Evolutionary conservation across 495 filamentous ascomycete species (phyloP), one percentile per base, ranked within the genome.

Genomic region (Penicillium silybi): DNA sequence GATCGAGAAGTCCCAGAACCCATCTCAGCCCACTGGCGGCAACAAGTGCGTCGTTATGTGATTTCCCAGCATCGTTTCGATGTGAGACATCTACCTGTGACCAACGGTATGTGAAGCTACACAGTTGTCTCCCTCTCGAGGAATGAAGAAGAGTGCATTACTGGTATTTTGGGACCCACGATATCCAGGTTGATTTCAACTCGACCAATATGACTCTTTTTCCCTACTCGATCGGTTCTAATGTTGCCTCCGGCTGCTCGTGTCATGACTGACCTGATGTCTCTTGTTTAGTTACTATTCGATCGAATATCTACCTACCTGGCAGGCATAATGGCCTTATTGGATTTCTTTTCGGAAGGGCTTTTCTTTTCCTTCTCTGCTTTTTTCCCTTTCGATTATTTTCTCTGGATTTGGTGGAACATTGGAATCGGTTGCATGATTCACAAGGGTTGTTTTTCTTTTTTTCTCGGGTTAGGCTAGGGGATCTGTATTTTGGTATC

Each of bases 1-100:
- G 75, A 87, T 99, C 50, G 95, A 99, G 74, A 96, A 95, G 70
- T 82, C 83, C 4, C 89, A 96, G 70, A 96, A 95, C 67, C 93
- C 95, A 2, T 83, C 80, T 46, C 87, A 95, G 73, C 85, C 89
- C 0, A 67, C 89, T 9, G 86, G 84, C 27, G 85, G 83, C 11
- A 85, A 81, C 46, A 96, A 90, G 69, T 98, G 93, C 64, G 54
- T 63, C 48, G 62, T 97, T 50, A 97, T 98, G 93, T 98, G 68
- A 77, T 49, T 16, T 9, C 2, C 37, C 6, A 18, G 32, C 3
- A 35, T 10, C 18, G 5, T 19, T 39, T 19, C 1, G 16, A n/a
- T 19, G n/a, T 17, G 18, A 19, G 18, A 39, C 9, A 39, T 9
- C 18, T 10, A 39, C n/a, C 16, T 39, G 37, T 39, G 18, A 6